A percentile compares a stretch with the other conserved stretches of the same genome.
Evolutionary conservation across 2,329 filamentous ascomycete genomes (phyloP).

Genomic region (Fusarium newnesense): DNA sequence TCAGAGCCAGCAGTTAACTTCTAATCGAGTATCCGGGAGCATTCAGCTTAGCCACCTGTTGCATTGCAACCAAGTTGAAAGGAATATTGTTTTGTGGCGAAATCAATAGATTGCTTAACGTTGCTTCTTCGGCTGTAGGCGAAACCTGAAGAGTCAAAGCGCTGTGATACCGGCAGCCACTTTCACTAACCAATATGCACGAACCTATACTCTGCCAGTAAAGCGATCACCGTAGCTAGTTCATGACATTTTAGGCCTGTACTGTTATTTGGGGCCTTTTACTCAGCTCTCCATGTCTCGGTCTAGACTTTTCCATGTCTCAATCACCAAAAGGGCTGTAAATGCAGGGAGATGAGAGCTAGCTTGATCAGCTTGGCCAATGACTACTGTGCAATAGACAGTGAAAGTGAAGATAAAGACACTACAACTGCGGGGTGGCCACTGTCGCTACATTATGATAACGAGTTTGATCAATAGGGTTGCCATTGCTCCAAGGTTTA

Average conservation of each 20-base stretch:
- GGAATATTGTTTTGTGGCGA: neutral
- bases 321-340: neutral
- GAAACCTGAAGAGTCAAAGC: neutral
- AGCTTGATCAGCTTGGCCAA: neutral
- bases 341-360: too few species aligned
- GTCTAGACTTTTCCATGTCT: neutral
- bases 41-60: neutral
- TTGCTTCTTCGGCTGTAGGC: neutral
- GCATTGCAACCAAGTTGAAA: neutral
- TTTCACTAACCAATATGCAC: neutral
- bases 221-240: fast-evolving
- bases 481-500: neutral
- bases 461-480: neutral
- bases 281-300: neutral
- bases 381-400: neutral
- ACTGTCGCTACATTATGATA: too few species aligned
- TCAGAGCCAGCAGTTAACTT: neutral
- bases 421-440: neutral
- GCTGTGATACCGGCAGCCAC: neutral
- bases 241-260: neutral
- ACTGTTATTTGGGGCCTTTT: neutral
- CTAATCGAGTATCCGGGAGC: neutral
- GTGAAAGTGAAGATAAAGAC: neutral
- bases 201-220: neutral
- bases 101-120: neutral